phyloP scores from a whole-genome alignment of 176 grass and related monocot species.

The Poa annua region DNA sequence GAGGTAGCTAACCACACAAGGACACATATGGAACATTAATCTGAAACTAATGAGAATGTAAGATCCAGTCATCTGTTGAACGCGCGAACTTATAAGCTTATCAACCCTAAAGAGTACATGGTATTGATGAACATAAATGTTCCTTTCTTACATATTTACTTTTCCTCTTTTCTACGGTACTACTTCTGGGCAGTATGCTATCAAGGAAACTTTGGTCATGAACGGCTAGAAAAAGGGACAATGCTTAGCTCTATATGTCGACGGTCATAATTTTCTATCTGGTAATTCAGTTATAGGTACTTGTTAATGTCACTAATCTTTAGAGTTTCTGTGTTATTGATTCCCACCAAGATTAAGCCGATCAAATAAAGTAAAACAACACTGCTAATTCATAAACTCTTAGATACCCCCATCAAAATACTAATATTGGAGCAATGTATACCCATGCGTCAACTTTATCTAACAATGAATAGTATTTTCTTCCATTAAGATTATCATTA shows the following conservation, averaged over 20 bases:
- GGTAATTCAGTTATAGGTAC: background rate
- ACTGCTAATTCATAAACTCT: background rate
- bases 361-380: background rate
- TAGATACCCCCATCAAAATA: background rate
- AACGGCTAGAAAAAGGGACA: background rate
- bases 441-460: background rate
- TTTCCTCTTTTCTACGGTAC: background rate
- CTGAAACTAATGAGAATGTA: background rate
- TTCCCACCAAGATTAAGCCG: background rate
- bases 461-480: background rate
- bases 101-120: too few species aligned
- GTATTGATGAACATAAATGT: too few species aligned
- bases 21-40: background rate
- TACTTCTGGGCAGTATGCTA: background rate
- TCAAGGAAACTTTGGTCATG: background rate
- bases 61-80: too few species aligned
- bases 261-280: background rate
- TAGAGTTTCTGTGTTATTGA: background rate
- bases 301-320: background rate
- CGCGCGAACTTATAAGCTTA: too few species aligned
- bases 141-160: too few species aligned
- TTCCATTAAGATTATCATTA: background rate
- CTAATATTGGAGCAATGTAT: background rate
- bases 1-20: too few species aligned
- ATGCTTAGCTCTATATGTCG: background rate